Conservation (phyloP, 192 early-diverging fungal species). For the Rhizophlyctis rosea region DNA sequence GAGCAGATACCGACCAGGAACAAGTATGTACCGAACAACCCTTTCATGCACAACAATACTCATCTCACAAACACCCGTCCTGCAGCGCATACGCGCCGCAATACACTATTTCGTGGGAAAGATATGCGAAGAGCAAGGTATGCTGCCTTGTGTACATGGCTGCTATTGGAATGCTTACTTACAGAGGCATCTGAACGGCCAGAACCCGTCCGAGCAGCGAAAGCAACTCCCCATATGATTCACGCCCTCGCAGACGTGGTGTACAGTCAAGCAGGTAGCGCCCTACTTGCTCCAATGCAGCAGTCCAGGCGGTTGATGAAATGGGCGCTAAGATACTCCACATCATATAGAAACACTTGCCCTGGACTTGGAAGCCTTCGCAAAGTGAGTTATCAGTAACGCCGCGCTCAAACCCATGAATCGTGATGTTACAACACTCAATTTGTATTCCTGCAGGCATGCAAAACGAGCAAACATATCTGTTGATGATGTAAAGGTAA, state of each 20-base stretch:
- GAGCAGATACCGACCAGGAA: neutral
- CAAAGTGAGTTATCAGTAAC: neutral
- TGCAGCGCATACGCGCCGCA: neutral
- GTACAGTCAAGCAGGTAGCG: neutral
- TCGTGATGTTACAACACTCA: neutral
- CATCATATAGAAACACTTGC: neutral
- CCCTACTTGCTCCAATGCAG: too few species aligned
- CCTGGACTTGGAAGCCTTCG: neutral
- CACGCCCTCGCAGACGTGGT: neutral
- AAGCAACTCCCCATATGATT: neutral
- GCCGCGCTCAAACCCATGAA: too few species aligned
- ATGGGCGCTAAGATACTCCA: neutral
- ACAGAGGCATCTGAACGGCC: neutral
- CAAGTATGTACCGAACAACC: neutral
- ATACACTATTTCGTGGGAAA: neutral
- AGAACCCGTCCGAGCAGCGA: neutral
- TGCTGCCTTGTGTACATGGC: neutral
- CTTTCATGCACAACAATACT: neutral
- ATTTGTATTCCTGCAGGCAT: neutral
- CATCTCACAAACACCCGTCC: neutral
- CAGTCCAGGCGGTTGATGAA: too few species aligned
- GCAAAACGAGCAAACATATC: neutral
- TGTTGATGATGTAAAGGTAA: neutral
- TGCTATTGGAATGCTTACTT: neutral
- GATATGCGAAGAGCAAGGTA: neutral